Conservation (phyloP, 305 asterid species). For the Ajuga reptans region DNA sequence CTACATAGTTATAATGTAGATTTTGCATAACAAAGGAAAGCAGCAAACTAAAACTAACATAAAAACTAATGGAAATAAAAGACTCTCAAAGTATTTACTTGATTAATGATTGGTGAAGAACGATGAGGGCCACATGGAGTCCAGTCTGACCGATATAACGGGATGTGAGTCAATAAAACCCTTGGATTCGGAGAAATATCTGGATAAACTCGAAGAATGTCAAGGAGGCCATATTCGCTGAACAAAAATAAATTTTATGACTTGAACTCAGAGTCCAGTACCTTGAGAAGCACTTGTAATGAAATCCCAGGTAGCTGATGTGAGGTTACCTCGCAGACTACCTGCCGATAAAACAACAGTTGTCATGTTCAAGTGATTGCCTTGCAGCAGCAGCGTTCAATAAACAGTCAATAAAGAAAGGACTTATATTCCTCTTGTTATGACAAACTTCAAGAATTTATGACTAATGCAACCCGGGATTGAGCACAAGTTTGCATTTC, state of each 20-base stretch:
- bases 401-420: background rate
- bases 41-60: background rate
- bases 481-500: background rate
- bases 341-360: constrained; percentile 43
- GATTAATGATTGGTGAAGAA: constrained; percentile 69
- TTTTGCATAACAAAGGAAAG: background rate
- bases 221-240: constrained; percentile 4
- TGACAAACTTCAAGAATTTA: background rate
- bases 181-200: constrained; percentile 47
- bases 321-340: constrained; percentile 37
- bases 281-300: constrained; percentile 50
- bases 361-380: constrained; percentile 6
- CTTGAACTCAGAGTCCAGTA: constrained; percentile 24
- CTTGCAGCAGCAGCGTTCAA: background rate
- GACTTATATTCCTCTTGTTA: background rate
- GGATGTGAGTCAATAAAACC: constrained; percentile 87
- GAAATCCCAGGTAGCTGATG: constrained; percentile 70
- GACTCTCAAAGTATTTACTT: constrained; percentile 36
- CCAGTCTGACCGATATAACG: constrained; percentile 69
- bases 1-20: constrained; percentile 2
- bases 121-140: constrained; percentile 84
- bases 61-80: background rate
- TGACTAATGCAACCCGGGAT: background rate
- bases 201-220: constrained; percentile 30
- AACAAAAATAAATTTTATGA: constrained; percentile 9